Percentiles rank a stretch among this genome's conserved stretches.
These are phyloP conservation scores for Trapa incisa DNA, from an alignment of 345 rosid genomes.

Conservation along the genomic window DNA sequence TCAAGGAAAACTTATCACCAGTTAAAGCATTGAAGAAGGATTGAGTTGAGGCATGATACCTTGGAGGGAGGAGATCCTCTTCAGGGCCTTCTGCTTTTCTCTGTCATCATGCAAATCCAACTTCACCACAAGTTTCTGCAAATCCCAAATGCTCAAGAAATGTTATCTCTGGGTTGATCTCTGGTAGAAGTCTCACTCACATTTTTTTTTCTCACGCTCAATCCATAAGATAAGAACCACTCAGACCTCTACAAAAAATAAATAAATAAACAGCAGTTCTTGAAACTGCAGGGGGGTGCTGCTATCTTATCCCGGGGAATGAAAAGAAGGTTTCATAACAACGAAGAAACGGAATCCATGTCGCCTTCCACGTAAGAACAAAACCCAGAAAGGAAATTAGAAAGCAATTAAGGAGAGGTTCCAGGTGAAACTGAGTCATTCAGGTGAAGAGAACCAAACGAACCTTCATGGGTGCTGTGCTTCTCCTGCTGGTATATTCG, in stretches of 20 bases:
- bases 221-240: neutral
- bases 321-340: neutral
- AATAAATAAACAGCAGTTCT: neutral
- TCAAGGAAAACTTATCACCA: neutral
- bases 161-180: neutral
- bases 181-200: neutral
- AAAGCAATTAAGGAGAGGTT: neutral
- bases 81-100: constrained; percentile 82
- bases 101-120: constrained; percentile 62
- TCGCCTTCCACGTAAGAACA: neutral
- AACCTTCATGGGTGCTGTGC: neutral
- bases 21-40: neutral
- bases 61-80: constrained; percentile 66
- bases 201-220: neutral
- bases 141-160: neutral
- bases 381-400: neutral
- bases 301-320: neutral
- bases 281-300: neutral
- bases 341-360: neutral
- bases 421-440: neutral
- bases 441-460: neutral
- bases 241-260: neutral
- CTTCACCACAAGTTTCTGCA: constrained; percentile 67
- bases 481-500: neutral
- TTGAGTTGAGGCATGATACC: constrained; percentile 21